phyloP scores from a whole-genome alignment of 202 grass and related monocot species.

The Musa balbisiana region DNA sequence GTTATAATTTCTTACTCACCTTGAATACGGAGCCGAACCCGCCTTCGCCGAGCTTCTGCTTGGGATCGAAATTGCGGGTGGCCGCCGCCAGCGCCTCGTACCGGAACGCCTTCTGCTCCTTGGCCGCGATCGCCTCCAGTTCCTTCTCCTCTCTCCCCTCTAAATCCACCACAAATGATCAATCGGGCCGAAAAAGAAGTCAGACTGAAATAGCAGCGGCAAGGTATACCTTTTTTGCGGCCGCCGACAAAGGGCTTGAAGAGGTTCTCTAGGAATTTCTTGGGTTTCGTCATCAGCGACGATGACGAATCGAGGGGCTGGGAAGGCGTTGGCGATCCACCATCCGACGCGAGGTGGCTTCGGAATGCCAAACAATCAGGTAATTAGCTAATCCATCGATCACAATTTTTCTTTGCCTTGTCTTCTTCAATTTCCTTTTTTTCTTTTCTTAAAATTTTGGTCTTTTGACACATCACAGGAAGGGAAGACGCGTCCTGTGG shows the following conservation, averaged over 20 bases:
- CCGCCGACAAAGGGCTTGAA: conserved; percentile 25
- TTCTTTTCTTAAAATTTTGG: too few relatives aligned
- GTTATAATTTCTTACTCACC: conserved; percentile 11
- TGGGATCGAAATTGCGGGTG: conserved; percentile 40
- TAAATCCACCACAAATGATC: background rate
- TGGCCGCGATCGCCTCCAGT: conserved; percentile 75
- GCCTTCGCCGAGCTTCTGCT: conserved; percentile 67
- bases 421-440: too few relatives aligned
- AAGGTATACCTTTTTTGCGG: conserved; percentile 15
- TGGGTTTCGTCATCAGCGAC: conserved; percentile 31
- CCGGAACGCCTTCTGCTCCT: conserved; percentile 52
- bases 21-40: conserved; percentile 76
- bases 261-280: conserved; percentile 33
- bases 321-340: too few relatives aligned
- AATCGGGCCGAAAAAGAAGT: background rate
- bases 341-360: too few relatives aligned
- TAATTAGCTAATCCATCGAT: too few relatives aligned
- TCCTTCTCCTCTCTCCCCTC: conserved; percentile 37
- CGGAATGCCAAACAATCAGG: too few relatives aligned
- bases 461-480: too few relatives aligned
- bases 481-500: too few relatives aligned
- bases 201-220: background rate
- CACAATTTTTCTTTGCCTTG: too few relatives aligned
- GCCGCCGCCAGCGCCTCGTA: conserved; percentile 49
- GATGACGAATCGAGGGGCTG: background rate